phyloP scores from a whole-genome alignment of 768 basidiomycete species.

The Lactarius tabidus region DNA sequence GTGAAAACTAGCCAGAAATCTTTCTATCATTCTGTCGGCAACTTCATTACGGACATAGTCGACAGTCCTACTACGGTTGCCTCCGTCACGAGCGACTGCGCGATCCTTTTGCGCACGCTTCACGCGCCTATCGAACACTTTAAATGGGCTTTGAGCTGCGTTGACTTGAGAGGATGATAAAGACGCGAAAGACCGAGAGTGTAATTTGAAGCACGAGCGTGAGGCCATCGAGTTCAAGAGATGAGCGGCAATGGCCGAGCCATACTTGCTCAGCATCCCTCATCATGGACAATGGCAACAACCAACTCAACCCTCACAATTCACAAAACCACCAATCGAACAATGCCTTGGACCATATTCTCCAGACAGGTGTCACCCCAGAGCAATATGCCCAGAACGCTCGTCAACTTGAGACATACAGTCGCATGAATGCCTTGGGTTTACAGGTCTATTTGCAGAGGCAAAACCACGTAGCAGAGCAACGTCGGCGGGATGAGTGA shows the following conservation, averaged over 20 bases:
- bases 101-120: slow-evolving; percentile 78
- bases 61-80: slow-evolving; percentile 64
- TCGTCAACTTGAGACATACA: slow-evolving; percentile 16
- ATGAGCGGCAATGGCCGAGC: background rate
- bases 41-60: slow-evolving; percentile 93
- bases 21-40: slow-evolving; percentile 85
- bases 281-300: slow-evolving; percentile 13
- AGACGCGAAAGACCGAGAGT: slow-evolving; percentile 44
- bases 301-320: slow-evolving; percentile 5
- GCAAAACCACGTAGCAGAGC: slow-evolving; percentile 9
- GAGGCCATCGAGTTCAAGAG: background rate
- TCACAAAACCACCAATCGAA: background rate
- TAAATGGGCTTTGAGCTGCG: slow-evolving; percentile 57
- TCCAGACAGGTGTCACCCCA: slow-evolving; percentile 17
- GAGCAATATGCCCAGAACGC: slow-evolving; percentile 20
- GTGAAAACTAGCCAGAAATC: slow-evolving; percentile 61
- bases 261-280: background rate
- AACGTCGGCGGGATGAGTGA: slow-evolving; percentile 21
- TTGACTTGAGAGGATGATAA: slow-evolving; percentile 44
- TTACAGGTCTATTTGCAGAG: slow-evolving; percentile 19
- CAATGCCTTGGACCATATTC: background rate
- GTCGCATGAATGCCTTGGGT: slow-evolving; percentile 16
- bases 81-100: slow-evolving; percentile 55
- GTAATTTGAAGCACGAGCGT: background rate
- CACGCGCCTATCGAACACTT: slow-evolving; percentile 80